These are phyloP conservation scores for Metroxylon sagu DNA, from an alignment of 176 grass and related monocot genomes.

Conservation along the genomic window DNA sequence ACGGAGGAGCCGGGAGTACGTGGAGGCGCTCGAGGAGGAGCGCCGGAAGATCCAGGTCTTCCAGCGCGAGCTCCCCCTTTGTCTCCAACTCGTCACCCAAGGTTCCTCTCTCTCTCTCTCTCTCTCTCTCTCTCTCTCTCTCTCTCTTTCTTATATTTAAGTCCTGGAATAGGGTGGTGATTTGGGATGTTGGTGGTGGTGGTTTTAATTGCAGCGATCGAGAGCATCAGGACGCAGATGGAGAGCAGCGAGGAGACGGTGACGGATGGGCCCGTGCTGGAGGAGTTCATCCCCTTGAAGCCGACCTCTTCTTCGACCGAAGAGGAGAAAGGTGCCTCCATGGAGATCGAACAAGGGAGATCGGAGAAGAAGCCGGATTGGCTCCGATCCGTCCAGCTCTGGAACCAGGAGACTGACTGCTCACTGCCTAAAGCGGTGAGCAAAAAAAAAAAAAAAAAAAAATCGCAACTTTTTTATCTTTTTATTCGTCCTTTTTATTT, in stretches of 20 bases:
- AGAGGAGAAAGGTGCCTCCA: neutral
- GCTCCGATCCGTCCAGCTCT: neutral
- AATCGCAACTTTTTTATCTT: neutral
- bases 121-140: neutral
- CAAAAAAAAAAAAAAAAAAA: neutral
- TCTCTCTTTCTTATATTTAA: neutral
- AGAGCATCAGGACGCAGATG: neutral
- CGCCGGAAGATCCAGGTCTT: neutral
- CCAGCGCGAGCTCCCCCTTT: constrained; percentile 1
- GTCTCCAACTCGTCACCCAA: neutral
- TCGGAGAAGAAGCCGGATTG: neutral
- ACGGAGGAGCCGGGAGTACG: neutral
- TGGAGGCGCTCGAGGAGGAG: constrained; percentile 4
- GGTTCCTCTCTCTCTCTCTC: neutral
- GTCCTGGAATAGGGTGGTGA: neutral
- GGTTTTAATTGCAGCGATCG: neutral
- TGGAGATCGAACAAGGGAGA: neutral
- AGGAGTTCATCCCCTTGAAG: neutral
- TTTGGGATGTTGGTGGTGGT: neutral
- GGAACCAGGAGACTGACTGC: neutral
- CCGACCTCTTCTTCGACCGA: neutral
- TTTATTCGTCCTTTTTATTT: neutral
- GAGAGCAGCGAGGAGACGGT: neutral
- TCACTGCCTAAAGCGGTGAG: neutral
- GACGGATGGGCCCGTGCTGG: neutral